These are phyloP conservation scores for Lachancea thermotolerans DNA, from an alignment of 805 yeast genomes.

Conservation along the genomic window DNA sequence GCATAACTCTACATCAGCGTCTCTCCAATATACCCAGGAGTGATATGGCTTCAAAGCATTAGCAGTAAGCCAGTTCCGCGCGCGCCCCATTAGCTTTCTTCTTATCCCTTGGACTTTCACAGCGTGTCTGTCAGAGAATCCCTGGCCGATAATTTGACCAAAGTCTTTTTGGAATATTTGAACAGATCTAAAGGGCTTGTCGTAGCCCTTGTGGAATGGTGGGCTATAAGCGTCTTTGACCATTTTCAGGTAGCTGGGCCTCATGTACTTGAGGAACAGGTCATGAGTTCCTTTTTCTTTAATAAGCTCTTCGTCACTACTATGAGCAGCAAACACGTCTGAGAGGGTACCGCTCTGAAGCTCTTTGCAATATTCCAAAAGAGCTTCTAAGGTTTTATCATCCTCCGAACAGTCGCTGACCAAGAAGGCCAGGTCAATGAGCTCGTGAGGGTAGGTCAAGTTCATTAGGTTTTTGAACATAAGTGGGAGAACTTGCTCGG, in stretches of 20 bases:
- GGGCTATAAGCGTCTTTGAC: conserved; percentile 55
- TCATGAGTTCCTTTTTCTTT: conserved; percentile 49
- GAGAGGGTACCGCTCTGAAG: conserved; percentile 66
- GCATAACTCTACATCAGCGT: conserved; percentile 76
- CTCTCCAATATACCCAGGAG: conserved; percentile 91
- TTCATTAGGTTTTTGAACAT: conserved; percentile 84
- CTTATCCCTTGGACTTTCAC: conserved; percentile 81
- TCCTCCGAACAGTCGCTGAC: conserved; percentile 70
- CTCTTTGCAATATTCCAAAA: conserved; percentile 57
- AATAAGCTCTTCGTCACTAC: conserved; percentile 35
- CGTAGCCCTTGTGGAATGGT: conserved; percentile 58
- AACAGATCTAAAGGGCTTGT: conserved; percentile 67
- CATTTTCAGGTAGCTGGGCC: conserved; percentile 48
- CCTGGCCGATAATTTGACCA: conserved; percentile 80
- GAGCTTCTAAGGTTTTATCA: conserved; percentile 59
- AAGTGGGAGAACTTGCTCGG: conserved; percentile 67
- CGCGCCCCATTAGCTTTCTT: conserved; percentile 79
- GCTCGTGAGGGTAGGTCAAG: conserved; percentile 72
- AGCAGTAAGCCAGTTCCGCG: conserved; percentile 76
- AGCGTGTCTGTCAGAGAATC: conserved; percentile 76
- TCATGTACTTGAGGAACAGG: conserved; percentile 66
- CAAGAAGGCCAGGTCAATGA: conserved; percentile 73
- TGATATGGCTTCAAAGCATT: conserved; percentile 74
- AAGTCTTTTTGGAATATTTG: conserved; percentile 78
- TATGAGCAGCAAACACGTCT: conserved; percentile 30